A percentile compares a stretch with the other conserved stretches of the same genome.
phyloP scores from a whole-genome alignment of 352 stramenopile species.

The Phytophthora quininea region DNA sequence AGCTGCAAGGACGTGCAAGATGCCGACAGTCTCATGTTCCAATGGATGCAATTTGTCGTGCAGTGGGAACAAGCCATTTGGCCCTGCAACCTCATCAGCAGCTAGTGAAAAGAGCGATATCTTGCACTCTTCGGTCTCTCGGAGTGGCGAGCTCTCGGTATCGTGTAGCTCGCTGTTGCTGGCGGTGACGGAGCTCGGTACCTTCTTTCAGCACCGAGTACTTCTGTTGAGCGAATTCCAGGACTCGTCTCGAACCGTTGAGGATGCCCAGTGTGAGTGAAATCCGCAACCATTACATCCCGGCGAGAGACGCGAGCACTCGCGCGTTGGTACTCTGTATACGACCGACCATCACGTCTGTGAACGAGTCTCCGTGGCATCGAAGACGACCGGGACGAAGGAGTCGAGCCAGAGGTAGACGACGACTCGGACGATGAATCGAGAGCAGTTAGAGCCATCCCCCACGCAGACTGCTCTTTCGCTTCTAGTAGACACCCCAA shows the following conservation, averaged over 20 bases:
- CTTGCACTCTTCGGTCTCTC: slow-evolving; percentile 16
- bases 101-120: slow-evolving; percentile 5
- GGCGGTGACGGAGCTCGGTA: slow-evolving; percentile 7
- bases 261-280: background rate
- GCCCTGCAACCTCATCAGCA: too few species aligned
- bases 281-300: slow-evolving; percentile 6
- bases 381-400: slow-evolving; percentile 1
- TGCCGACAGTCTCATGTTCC: slow-evolving; percentile 45
- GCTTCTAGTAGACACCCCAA: slow-evolving; percentile 51
- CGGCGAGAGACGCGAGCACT: background rate
- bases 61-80: slow-evolving; percentile 47
- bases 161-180: background rate
- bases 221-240: slow-evolving; percentile 14
- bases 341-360: slow-evolving; percentile 9
- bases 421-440: slow-evolving; percentile 4
- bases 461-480: slow-evolving; percentile 49
- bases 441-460: slow-evolving; percentile 35
- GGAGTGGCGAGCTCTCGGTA: background rate
- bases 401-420: slow-evolving; percentile 9
- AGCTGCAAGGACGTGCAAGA: slow-evolving; percentile 35
- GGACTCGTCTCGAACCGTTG: background rate
- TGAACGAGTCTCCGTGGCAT: background rate
- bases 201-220: background rate
- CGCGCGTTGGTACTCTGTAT: slow-evolving; percentile 24
- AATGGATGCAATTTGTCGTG: slow-evolving; percentile 44